A percentile compares a stretch with the other conserved stretches of the same genome.
Conservation (phyloP, 768 basidiomycete genomes). For the Phylloporus sp. region DNA sequence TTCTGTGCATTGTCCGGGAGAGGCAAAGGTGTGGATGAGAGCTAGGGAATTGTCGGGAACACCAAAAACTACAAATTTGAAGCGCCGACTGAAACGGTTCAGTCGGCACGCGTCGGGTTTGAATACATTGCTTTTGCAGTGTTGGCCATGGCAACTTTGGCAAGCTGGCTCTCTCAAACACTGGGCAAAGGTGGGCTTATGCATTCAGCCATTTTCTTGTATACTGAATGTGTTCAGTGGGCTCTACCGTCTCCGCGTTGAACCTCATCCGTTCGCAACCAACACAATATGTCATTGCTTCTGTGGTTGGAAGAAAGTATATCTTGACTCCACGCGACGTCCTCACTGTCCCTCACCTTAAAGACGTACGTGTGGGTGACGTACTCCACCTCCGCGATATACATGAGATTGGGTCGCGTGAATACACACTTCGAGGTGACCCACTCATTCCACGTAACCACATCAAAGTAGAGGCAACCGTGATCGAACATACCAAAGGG, state of each 20-base stretch:
- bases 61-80: slow-evolving; percentile 31
- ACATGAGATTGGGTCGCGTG: slow-evolving; percentile 92
- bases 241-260: slow-evolving; percentile 60
- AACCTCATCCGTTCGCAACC: slow-evolving; percentile 86
- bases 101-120: slow-evolving; percentile 8
- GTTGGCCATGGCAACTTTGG: slow-evolving; percentile 23
- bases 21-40: slow-evolving; percentile 45
- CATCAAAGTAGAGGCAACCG: slow-evolving; percentile 80
- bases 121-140: background rate
- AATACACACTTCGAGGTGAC: slow-evolving; percentile 84
- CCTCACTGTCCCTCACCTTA: slow-evolving; percentile 89
- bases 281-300: slow-evolving; percentile 87
- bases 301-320: slow-evolving; percentile 83
- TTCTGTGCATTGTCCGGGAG: slow-evolving; percentile 68
- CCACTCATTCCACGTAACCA: slow-evolving; percentile 62
- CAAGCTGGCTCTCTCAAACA: slow-evolving; percentile 25
- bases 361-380: slow-evolving; percentile 83
- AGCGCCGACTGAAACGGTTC: slow-evolving; percentile 29
- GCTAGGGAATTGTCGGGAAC: slow-evolving; percentile 34
- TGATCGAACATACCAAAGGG: slow-evolving; percentile 97
- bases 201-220: background rate
- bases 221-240: slow-evolving; percentile 22
- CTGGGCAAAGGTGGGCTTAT: slow-evolving; percentile 20
- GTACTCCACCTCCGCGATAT: slow-evolving; percentile 78
- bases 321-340: slow-evolving; percentile 87